Evolutionary conservation across 2,329 filamentous ascomycete genomes (phyloP).

Genomic region (Ceratocystis cubensis): DNA sequence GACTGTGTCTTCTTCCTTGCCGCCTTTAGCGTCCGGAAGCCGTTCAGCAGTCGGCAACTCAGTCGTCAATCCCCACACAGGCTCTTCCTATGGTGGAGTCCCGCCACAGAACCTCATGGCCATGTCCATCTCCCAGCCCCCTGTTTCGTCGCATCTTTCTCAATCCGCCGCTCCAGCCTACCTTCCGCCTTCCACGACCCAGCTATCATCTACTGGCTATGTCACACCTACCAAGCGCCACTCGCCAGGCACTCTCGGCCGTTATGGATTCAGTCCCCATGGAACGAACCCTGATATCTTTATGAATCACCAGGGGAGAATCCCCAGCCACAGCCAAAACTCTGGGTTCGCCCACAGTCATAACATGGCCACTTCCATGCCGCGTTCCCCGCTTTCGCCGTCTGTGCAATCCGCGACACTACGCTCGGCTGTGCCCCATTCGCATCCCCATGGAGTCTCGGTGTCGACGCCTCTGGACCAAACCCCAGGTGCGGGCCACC

Average conservation of each 20-base stretch:
- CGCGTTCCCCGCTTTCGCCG: slow-evolving; percentile 41
- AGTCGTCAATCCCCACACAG: background rate
- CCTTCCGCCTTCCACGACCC: slow-evolving; percentile 14
- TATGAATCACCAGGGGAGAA: background rate
- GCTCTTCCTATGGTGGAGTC: background rate
- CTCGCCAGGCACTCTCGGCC: slow-evolving; percentile 39
- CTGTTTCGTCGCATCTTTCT: slow-evolving; percentile 8
- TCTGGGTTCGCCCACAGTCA: background rate
- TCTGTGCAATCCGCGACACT: slow-evolving; percentile 7
- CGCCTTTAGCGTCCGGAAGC: background rate
- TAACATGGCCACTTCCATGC: slow-evolving; percentile 30
- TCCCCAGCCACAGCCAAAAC: background rate
- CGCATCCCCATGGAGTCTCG: slow-evolving; percentile 3
- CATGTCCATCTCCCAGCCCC: background rate
- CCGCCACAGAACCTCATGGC: background rate
- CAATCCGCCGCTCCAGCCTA: slow-evolving; percentile 8
- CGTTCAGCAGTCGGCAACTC: background rate
- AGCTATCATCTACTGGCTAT: slow-evolving; percentile 26
- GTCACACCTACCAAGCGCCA: slow-evolving; percentile 42
- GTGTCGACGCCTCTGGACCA: slow-evolving; percentile 7
- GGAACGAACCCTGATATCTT: background rate
- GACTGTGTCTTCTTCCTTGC: background rate
- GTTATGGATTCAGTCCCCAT: slow-evolving; percentile 23
- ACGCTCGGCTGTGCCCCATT: slow-evolving; percentile 10
- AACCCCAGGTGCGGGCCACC: background rate